Percentiles rank a stretch among this genome's conserved stretches.
phyloP scores from a whole-genome alignment of 352 stramenopile species.

The Nothophytophthora sp. region DNA sequence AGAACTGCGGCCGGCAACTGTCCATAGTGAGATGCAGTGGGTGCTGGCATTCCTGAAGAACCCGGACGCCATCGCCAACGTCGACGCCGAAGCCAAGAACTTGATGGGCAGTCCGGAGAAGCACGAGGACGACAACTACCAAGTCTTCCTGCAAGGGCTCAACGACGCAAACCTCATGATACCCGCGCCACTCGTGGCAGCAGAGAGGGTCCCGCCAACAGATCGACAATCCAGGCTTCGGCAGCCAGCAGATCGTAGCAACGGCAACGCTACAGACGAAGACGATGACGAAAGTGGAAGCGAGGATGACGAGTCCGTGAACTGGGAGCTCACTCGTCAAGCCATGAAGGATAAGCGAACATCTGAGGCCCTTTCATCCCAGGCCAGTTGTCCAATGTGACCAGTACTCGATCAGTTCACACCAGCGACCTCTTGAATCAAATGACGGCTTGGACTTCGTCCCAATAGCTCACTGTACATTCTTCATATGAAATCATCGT shows the following conservation, averaged over 20 bases:
- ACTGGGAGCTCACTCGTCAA: slow-evolving; percentile 41
- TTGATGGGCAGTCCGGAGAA: slow-evolving; percentile 38
- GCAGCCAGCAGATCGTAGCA: neutral
- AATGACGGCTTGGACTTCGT: too few relatives aligned
- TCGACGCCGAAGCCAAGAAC: slow-evolving; percentile 60
- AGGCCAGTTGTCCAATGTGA: too few relatives aligned
- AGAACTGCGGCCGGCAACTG: neutral
- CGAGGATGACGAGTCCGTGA: slow-evolving; percentile 22
- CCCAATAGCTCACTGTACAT: too few relatives aligned
- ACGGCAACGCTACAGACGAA: slow-evolving; percentile 1
- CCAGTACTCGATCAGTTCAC: too few relatives aligned
- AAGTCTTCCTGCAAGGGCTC: slow-evolving; percentile 66
- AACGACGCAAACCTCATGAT: slow-evolving; percentile 48
- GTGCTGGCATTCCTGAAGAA: slow-evolving; percentile 64
- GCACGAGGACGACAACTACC: slow-evolving; percentile 71
- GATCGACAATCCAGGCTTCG: slow-evolving; percentile 3
- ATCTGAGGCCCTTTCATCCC: too few relatives aligned
- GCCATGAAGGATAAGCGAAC: slow-evolving; percentile 33
- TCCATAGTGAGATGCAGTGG: slow-evolving; percentile 68
- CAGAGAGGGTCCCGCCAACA: neutral
- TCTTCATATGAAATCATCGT: too few relatives aligned
- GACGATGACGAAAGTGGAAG: slow-evolving; percentile 16
- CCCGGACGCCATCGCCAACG: slow-evolving; percentile 40
- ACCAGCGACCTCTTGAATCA: too few relatives aligned
- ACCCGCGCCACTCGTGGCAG: slow-evolving; percentile 10